Evolutionary conservation across 1,139 yeast species (phyloP), one percentile per base, ranked within the genome.

Genomic region (Yamadazyma dendronema): DNA sequence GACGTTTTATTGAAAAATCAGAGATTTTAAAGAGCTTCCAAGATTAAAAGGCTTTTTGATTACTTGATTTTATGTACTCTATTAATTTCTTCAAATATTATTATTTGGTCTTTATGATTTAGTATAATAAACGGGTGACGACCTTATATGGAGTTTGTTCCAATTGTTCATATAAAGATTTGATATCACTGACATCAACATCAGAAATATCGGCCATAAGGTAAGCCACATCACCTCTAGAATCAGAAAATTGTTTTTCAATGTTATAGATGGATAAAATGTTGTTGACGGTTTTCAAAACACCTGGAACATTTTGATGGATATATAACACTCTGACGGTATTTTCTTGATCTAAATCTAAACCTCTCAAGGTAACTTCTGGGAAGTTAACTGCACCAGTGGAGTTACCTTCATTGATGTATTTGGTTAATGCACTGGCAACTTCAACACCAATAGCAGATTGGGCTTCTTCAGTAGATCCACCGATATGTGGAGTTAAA

Each of bases 251-350:
- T 72, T 92, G 99, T 68, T 92, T 92, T 68, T 90, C 97, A 65
- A 92, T 92, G 67, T 92, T 94, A 74, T 94, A 94, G 62, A 84
- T 83, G 43, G 96, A 86, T 63, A 92, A 81, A 54, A 92, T 88
- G 70, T 92, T 92, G 74, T 94, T 92, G 56, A 92, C 98, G 31
- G 96, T 89, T 64, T 89, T 86, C 77, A 92, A 77, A 40, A 94
- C 99, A 79, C 99, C 99, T 27, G 99, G 98, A 53, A 94, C 97
- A 67, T 92, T 92, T 66, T 87, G 94, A 71, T 92, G 98, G 59
- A 90, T 87, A 68, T 92, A 92, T 56, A 94, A 75, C 30, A 92
- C 96, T 72, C 98, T 87, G 50, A 90, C 97, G 35, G 83, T 77
- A 61, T 85, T 77, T 56, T 84, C 82, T 67, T 88, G 96, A 57